These are phyloP conservation scores for Rosa chinensis DNA, from an alignment of 306 rosid species.

Conservation along the genomic window DNA sequence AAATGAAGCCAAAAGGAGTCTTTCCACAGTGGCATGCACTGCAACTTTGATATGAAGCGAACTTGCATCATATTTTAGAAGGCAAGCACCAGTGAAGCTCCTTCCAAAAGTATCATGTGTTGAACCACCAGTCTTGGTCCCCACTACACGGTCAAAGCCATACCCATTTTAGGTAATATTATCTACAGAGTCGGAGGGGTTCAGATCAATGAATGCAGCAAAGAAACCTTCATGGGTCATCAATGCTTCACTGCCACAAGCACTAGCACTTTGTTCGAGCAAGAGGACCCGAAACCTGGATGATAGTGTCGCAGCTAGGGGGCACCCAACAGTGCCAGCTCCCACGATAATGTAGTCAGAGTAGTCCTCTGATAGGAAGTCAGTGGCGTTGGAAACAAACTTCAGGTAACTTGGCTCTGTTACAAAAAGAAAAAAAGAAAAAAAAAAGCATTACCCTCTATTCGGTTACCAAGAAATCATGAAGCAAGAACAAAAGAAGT, in stretches of 20 bases:
- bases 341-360: slow-evolving; percentile 86
- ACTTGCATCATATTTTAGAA: slow-evolving; percentile 48
- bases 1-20: slow-evolving; percentile 48
- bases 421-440: too few relatives aligned
- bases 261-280: slow-evolving; percentile 69
- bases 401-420: slow-evolving; percentile 50
- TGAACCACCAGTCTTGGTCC: slow-evolving; percentile 89
- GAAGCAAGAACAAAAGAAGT: neutral
- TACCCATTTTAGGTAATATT: slow-evolving; percentile 87
- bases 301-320: slow-evolving; percentile 79
- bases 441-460: neutral
- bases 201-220: slow-evolving; percentile 47
- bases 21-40: slow-evolving; percentile 65
- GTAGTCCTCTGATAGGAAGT: slow-evolving; percentile 63
- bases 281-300: slow-evolving; percentile 50
- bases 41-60: too few relatives aligned
- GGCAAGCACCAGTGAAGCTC: slow-evolving; percentile 75
- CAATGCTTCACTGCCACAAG: slow-evolving; percentile 36
- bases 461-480: neutral
- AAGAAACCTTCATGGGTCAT: slow-evolving; percentile 90
- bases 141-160: slow-evolving; percentile 55
- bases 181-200: too few relatives aligned
- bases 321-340: slow-evolving; percentile 95
- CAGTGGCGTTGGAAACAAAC: slow-evolving; percentile 64
- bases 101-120: slow-evolving; percentile 65